Evolutionary conservation across 164 flowering plant genomes (phyloP).

Genomic region (Magnolia changhungtana): DNA sequence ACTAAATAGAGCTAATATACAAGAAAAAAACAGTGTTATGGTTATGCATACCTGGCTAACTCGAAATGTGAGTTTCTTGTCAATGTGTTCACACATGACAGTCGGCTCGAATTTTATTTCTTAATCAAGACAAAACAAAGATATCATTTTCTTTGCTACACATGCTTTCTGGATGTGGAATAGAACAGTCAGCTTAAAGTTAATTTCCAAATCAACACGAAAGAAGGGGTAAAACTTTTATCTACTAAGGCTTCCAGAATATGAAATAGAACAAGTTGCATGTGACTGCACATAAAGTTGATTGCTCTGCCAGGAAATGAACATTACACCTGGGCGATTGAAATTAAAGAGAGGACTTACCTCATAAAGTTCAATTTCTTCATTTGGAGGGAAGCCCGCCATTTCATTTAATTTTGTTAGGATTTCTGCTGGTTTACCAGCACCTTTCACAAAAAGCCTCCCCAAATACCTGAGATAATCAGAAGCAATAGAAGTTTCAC

Average conservation of each 20-base stretch:
- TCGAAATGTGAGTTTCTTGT: slow-evolving; percentile 67
- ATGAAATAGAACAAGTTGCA: background rate
- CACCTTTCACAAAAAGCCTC: slow-evolving; percentile 75
- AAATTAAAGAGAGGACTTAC: slow-evolving; percentile 29
- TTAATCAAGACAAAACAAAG: slow-evolving; percentile 31
- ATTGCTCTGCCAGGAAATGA: background rate
- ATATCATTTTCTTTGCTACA: background rate
- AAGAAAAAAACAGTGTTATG: background rate
- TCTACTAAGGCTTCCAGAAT: background rate
- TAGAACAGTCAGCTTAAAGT: background rate
- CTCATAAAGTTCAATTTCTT: slow-evolving; percentile 95
- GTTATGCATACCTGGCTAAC: slow-evolving; percentile 60
- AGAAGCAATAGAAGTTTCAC: slow-evolving; percentile 1
- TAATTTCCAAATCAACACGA: background rate
- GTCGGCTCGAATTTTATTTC: slow-evolving; percentile 93
- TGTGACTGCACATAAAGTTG: background rate
- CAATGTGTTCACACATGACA: slow-evolving; percentile 93
- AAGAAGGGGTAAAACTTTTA: no score
- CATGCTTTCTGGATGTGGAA: background rate
- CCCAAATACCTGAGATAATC: slow-evolving; percentile 73
- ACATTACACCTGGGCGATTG: background rate
- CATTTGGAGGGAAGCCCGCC: slow-evolving; percentile 85
- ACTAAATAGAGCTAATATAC: background rate
- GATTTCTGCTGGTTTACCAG: slow-evolving; percentile 74
- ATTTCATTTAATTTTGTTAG: slow-evolving; percentile 69